Conservation (phyloP, 371 early-diverging fungal species). For the Nematocida ausubeli region DNA sequence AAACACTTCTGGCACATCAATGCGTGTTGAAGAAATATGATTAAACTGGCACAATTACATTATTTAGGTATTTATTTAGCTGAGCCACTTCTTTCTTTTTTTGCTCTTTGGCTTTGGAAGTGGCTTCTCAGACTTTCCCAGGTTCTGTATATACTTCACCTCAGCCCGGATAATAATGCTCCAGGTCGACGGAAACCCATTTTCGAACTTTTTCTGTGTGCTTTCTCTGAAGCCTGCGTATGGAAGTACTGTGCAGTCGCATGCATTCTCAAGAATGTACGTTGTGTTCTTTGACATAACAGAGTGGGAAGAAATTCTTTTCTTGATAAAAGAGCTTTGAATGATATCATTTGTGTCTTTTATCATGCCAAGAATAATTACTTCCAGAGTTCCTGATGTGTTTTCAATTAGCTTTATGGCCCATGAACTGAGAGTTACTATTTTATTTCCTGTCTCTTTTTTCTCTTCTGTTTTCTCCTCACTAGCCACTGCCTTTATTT, state of each 20-base stretch:
- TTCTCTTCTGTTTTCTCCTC: neutral
- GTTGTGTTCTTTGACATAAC: conserved; percentile 37
- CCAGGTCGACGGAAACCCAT: conserved; percentile 36
- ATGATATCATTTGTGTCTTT: conserved; percentile 15
- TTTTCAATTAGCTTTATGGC: conserved; percentile 21
- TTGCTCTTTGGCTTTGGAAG: neutral
- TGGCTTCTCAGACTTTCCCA: neutral
- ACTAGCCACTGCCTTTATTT: neutral
- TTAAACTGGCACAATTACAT: neutral
- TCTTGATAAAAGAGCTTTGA: conserved; percentile 43
- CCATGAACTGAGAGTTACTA: conserved; percentile 17
- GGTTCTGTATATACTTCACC: neutral
- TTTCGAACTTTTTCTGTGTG: conserved; percentile 9
- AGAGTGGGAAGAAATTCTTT: conserved; percentile 7
- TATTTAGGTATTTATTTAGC: neutral
- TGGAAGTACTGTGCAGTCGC: conserved; percentile 25
- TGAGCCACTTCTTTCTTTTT: neutral
- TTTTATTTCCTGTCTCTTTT: neutral
- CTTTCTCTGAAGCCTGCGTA: neutral
- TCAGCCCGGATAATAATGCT: conserved; percentile 1
- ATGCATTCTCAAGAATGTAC: conserved; percentile 9
- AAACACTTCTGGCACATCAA: too few species aligned
- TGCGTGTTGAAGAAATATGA: too few species aligned
- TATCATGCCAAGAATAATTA: conserved; percentile 27
- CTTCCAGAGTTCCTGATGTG: neutral